Conservation (phyloP, 345 rosid species). For the Dipteronia sinensis region DNA sequence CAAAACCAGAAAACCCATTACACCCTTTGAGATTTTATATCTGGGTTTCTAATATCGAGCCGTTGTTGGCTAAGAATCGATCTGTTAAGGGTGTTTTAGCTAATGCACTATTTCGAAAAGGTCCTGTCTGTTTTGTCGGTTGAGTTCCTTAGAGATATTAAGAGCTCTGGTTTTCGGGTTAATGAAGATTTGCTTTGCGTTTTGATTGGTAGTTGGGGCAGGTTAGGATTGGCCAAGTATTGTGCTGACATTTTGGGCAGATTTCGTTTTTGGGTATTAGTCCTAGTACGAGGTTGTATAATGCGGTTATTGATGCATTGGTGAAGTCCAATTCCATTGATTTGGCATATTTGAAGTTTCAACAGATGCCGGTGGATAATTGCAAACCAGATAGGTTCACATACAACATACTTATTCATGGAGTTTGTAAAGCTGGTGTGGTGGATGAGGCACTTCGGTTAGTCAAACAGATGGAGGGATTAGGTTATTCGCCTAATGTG, state of each 20-base stretch:
- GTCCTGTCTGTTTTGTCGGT: slow-evolving; percentile 73
- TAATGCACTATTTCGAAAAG: slow-evolving; percentile 52
- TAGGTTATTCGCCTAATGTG: slow-evolving; percentile 69
- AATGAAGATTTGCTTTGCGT: slow-evolving; percentile 72
- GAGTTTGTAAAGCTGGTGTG: slow-evolving; percentile 80
- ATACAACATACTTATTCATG: slow-evolving; percentile 84
- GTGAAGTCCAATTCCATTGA: slow-evolving; percentile 83
- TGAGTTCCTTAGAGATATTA: slow-evolving; percentile 67
- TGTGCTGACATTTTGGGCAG: slow-evolving; percentile 79
- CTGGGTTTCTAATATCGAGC: slow-evolving; percentile 69
- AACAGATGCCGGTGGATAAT: slow-evolving; percentile 76
- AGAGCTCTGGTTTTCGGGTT: slow-evolving; percentile 54
- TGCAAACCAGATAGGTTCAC: slow-evolving; percentile 91
- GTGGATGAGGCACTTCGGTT: slow-evolving; percentile 82
- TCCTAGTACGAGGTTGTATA: slow-evolving; percentile 82
- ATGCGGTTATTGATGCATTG: slow-evolving; percentile 82
- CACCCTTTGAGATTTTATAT: slow-evolving; percentile 61
- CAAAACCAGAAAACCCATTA: slow-evolving; percentile 81
- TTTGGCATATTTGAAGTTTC: slow-evolving; percentile 87
- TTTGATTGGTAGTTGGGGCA: slow-evolving; percentile 91
- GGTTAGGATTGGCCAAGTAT: slow-evolving; percentile 79
- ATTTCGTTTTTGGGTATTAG: slow-evolving; percentile 70
- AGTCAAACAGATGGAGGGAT: slow-evolving; percentile 81
- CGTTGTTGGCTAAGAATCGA: slow-evolving; percentile 50
- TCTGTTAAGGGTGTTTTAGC: slow-evolving; percentile 56